Conservation (phyloP, 768 basidiomycete genomes). For the Pisolithus tinctorius region DNA sequence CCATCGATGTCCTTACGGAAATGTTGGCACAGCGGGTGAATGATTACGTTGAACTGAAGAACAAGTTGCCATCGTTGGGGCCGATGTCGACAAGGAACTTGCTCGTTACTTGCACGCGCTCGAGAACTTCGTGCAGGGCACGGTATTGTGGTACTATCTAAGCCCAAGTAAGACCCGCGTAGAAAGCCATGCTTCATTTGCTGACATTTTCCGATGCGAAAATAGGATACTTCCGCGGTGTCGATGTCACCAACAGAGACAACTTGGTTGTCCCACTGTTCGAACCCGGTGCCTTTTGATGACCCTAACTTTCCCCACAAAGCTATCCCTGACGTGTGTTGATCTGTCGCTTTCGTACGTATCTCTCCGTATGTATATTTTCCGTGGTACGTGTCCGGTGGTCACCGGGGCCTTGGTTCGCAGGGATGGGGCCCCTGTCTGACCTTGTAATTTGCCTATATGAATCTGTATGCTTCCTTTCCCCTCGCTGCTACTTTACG, state of each 20-base stretch:
- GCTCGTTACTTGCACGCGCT: conserved; percentile 27
- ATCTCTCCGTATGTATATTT: no score
- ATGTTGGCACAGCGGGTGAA: conserved; percentile 31
- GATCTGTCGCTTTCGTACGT: background rate
- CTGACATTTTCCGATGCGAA: conserved; percentile 4
- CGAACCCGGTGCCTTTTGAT: conserved; percentile 18
- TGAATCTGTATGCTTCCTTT: no score
- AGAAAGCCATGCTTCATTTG: background rate
- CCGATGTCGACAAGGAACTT: conserved; percentile 28
- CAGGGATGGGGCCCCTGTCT: no score
- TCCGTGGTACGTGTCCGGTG: no score
- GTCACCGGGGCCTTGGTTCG: no score
- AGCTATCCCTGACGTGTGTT: background rate
- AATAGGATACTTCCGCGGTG: conserved; percentile 28
- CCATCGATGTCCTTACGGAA: conserved; percentile 31
- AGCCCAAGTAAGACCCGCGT: conserved; percentile 28
- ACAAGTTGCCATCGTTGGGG: conserved; percentile 27
- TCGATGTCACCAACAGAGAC: conserved; percentile 26
- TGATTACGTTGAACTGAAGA: conserved; percentile 28
- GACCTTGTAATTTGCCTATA: no score
- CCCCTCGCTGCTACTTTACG: no score
- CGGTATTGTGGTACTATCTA: conserved; percentile 34
- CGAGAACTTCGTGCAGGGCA: conserved; percentile 34
- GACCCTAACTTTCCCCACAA: background rate
- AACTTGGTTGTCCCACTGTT: conserved; percentile 26